A percentile compares a stretch with the other conserved stretches of the same genome.
Evolutionary conservation across 345 rosid species (phyloP).

Genomic region (Eucalyptus coolabah): DNA sequence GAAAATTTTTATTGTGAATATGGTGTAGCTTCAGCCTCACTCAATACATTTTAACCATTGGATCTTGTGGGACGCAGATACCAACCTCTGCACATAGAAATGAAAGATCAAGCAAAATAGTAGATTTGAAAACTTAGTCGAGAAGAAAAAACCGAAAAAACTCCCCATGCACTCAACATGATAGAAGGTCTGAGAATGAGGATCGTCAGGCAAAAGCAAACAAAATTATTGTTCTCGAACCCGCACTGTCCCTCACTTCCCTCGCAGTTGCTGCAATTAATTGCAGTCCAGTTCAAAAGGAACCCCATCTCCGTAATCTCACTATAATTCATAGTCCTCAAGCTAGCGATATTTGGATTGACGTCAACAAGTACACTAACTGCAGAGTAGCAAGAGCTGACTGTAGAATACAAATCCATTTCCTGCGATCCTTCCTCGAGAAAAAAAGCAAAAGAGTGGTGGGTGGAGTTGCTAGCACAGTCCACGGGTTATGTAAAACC

Average conservation of each 20-base stretch:
- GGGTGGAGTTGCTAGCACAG: constrained; percentile 15
- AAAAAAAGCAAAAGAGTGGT: constrained; percentile 23
- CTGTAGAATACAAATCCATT: neutral
- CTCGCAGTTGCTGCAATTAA: constrained; percentile 21
- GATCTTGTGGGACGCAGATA: neutral
- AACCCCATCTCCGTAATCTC: constrained; percentile 40
- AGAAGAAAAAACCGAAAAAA: neutral
- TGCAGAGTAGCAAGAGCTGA: constrained; percentile 7
- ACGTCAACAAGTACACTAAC: constrained; percentile 10
- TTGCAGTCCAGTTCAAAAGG: constrained; percentile 35
- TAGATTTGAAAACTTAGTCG: neutral
- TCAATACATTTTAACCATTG: neutral
- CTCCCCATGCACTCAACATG: constrained; percentile 16
- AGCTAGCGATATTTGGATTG: neutral
- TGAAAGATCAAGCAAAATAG: too few relatives aligned
- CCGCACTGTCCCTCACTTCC: constrained; percentile 43
- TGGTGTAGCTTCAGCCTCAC: neutral
- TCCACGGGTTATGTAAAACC: neutral
- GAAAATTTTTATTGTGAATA: neutral
- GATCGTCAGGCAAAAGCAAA: constrained; percentile 38
- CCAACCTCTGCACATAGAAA: neutral
- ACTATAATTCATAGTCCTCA: neutral
- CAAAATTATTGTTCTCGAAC: constrained; percentile 13
- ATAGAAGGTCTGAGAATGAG: constrained; percentile 11
- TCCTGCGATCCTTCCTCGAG: neutral